phyloP scores from a whole-genome alignment of 495 filamentous ascomycete species.

The Oleoguttula mirabilis region DNA sequence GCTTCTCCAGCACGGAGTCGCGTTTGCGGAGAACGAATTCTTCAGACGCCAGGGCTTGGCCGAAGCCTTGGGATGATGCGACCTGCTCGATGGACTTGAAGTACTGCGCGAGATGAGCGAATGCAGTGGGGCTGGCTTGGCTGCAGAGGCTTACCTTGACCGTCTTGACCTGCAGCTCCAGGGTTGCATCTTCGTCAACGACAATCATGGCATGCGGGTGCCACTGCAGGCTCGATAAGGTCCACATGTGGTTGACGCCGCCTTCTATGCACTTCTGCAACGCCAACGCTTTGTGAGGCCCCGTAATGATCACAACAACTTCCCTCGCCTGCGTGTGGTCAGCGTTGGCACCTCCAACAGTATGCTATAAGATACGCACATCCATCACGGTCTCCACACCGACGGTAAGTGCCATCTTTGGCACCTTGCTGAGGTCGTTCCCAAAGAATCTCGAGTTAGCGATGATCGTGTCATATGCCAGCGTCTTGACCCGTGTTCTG shows the following conservation, averaged over 20 bases:
- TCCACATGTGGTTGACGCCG: conserved; percentile 85
- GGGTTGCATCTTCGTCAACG: conserved; percentile 73
- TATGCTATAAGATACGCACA: conserved; percentile 20
- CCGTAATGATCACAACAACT: conserved; percentile 71
- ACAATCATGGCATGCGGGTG: conserved; percentile 71
- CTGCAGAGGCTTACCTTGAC: conserved; percentile 46
- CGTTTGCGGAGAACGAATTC: conserved; percentile 21
- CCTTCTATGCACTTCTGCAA: conserved; percentile 70
- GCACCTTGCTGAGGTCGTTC: conserved; percentile 59
- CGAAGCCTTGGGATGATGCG: conserved; percentile 43
- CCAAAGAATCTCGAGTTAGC: conserved; percentile 78
- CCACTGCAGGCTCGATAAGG: conserved; percentile 64
- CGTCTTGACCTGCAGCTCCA: conserved; percentile 76
- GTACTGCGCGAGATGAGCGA: conserved; percentile 37
- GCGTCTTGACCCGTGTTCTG: conserved; percentile 71
- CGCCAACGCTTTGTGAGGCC: conserved; percentile 70
- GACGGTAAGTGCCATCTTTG: conserved; percentile 73
- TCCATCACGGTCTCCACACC: conserved; percentile 81
- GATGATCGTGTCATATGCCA: conserved; percentile 76
- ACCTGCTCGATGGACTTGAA: conserved; percentile 57
- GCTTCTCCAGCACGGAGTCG: conserved; percentile 26
- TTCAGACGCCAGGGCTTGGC: conserved; percentile 43
- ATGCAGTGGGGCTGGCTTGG: not conserved
- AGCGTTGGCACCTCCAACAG: not conserved
- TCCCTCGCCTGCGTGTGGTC: conserved; percentile 35